phyloP scores from a whole-genome alignment of 257 asterid species.

The Fraxinus excelsior region DNA sequence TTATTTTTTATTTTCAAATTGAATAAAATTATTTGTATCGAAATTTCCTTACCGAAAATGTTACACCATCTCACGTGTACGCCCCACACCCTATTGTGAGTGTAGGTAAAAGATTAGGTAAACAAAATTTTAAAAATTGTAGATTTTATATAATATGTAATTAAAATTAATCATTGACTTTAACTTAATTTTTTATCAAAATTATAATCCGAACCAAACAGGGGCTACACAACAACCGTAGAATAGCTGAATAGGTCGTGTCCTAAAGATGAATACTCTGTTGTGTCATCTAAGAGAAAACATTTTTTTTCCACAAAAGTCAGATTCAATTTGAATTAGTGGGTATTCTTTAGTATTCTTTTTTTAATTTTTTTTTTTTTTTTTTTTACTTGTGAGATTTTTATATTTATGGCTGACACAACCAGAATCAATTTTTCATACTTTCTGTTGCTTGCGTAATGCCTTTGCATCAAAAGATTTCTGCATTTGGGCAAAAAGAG shows the following conservation, averaged over 20 bases:
- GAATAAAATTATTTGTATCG: too few relatives aligned
- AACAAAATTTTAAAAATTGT: too few relatives aligned
- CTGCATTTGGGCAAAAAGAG: not conserved
- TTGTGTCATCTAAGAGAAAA: not conserved
- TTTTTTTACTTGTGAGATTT: constrained; percentile 19
- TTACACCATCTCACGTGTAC: too few relatives aligned
- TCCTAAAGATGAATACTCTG: not conserved
- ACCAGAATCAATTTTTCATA: constrained; percentile 17
- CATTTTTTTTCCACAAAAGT: not conserved
- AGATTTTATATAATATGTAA: too few relatives aligned
- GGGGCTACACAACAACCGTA: too few relatives aligned
- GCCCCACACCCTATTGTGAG: too few relatives aligned
- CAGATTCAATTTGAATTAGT: not conserved
- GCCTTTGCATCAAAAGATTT: not conserved
- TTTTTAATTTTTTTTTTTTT: constrained; percentile 9
- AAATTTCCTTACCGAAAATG: too few relatives aligned
- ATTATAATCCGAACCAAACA: too few relatives aligned
- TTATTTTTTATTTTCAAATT: not conserved
- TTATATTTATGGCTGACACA: constrained; percentile 22
- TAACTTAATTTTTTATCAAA: too few relatives aligned
- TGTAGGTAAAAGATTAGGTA: too few relatives aligned
- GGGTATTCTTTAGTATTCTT: not conserved
- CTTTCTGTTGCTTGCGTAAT: constrained; percentile 24
- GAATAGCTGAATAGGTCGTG: not conserved
- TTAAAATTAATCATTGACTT: too few relatives aligned